Conservation (phyloP, 441 rosid genomes). For the Manihot esculenta region DNA sequence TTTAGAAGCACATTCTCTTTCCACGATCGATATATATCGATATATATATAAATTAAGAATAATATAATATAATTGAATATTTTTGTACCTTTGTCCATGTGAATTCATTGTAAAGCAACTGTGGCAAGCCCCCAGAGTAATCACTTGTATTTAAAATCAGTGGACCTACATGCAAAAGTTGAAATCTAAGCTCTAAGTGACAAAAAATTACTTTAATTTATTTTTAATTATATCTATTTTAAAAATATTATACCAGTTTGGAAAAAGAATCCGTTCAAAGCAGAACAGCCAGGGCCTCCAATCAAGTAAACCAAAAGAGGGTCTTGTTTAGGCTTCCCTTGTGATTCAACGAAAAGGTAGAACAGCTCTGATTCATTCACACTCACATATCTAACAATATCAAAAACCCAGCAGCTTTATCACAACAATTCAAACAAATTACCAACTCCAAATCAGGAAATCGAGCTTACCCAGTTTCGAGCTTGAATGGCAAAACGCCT, state of each 20-base stretch:
- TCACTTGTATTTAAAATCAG: slow-evolving; percentile 19
- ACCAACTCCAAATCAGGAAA: neutral
- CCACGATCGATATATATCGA: no score
- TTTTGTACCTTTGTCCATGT: slow-evolving; percentile 34
- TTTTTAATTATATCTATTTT: no score
- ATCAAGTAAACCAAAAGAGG: slow-evolving; percentile 34
- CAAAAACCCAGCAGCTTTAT: neutral
- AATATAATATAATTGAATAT: no score
- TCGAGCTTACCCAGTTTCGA: slow-evolving; percentile 33
- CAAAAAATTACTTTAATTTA: no score
- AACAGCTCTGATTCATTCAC: slow-evolving; percentile 37
- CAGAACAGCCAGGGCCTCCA: slow-evolving; percentile 44
- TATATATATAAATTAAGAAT: neutral
- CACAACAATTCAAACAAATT: neutral
- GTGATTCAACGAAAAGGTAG: slow-evolving; percentile 39
- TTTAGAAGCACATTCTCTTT: no score
- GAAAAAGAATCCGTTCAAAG: slow-evolving; percentile 29
- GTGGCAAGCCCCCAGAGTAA: slow-evolving; percentile 35
- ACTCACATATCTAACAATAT: slow-evolving; percentile 31
- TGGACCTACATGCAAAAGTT: slow-evolving; percentile 23
- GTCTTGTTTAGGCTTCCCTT: slow-evolving; percentile 29
- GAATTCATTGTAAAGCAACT: slow-evolving; percentile 21
- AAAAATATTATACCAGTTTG: slow-evolving; percentile 32
- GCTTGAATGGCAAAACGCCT: slow-evolving; percentile 30
- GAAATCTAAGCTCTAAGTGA: no score